Evolutionary conservation across 169 alveolate genomes (phyloP), one percentile per base, ranked within the genome.

Genomic region (Amoebophrya sp.): DNA sequence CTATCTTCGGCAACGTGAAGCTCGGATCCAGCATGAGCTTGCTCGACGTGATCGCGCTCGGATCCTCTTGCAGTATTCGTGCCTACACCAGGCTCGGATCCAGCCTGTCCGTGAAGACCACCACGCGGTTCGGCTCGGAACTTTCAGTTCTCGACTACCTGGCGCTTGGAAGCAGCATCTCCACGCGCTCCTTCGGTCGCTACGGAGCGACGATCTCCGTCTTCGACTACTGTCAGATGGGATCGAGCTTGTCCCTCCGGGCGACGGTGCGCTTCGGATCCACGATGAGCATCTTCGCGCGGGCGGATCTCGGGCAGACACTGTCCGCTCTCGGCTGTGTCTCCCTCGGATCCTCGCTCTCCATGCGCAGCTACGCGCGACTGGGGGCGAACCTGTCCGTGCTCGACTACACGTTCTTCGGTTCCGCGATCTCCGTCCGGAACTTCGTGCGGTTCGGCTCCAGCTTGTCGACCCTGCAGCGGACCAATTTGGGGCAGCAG

Each of bases 171-270:
- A 35, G 54, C 54, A 25, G 40, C n/a, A 25, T 35, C 54, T 35
- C 54, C 40, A 2, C 32, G 14, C 90, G 90, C 32, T 33, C 53
- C 90, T 88, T 88, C 47, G 90, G 40, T 40, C 90, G 90, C 23
- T 40, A 25, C 23, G 90, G 90, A 35, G 32, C 32, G 32, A 88
- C 54, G 40, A 3, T 88, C 35, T 88, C 90, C 47, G 41, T 88
- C 10, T 88, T 88, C 54, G 90, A 88, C 40, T 14, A 23, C 90
- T 23, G 14, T 7, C 40, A 32, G n/a, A 33, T 35, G 53, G 90
- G 90, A 7, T 88, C 90, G 32, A 25, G 40, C 29, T 40, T 88
- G 54, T 88, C 90, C 12, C 47, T 88, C 41, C 90, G 90, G 1
- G 35, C 90, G 32, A 18, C 29, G 32, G 14, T 88, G 47, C 1